phyloP scores from a whole-genome alignment of 192 early-diverging fungal species.

The Coemansia sp. region DNA sequence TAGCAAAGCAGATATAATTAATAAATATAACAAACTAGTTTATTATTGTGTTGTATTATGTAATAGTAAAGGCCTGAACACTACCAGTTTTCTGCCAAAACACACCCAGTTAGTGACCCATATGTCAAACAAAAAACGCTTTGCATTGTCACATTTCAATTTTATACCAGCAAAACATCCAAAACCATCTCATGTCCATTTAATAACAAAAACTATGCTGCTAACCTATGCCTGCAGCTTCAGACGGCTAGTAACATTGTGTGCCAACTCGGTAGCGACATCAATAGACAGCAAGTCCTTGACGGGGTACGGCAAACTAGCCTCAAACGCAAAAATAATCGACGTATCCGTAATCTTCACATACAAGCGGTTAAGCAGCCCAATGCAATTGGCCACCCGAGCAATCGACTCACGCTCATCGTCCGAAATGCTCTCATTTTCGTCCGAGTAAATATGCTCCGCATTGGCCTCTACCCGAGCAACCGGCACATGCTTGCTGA shows the following conservation, averaged over 20 bases:
- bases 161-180: neutral
- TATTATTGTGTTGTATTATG: no score
- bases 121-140: no score
- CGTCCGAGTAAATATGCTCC: conserved; percentile 81
- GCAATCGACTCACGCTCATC: conserved; percentile 81
- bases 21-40: no score
- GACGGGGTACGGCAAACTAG: conserved; percentile 59
- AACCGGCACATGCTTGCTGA: conserved; percentile 71
- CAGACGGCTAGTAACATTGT: conserved; percentile 31
- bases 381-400: conserved; percentile 85
- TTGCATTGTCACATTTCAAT: no score
- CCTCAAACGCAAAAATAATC: conserved; percentile 91
- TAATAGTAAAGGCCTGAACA: no score
- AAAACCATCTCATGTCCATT: neutral
- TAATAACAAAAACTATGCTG: neutral
- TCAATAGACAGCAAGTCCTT: conserved; percentile 65
- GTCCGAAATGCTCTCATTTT: conserved; percentile 81
- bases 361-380: conserved; percentile 72
- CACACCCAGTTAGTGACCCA: no score
- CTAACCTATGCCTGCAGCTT: conserved; percentile 21
- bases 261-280: conserved; percentile 47
- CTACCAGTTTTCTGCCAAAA: no score
- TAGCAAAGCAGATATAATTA: no score
- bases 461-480: conserved; percentile 70
- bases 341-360: conserved; percentile 85